Base-by-base conservation (phyloP, 129 eudicot species). In the Pittosporum tobira region DNA sequence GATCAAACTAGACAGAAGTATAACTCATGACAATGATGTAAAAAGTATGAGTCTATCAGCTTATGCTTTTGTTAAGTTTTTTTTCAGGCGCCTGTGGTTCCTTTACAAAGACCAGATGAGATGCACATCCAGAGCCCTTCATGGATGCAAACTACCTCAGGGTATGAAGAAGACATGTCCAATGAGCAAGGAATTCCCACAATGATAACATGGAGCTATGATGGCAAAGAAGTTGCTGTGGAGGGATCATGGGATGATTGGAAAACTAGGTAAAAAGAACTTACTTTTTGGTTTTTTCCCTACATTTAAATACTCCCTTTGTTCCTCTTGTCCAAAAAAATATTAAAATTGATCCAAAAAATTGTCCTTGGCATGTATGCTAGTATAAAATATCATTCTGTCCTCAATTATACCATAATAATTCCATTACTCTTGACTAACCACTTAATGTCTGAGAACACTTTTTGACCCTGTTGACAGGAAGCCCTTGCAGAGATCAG, bases 241-340 rank as follows among this genome's bases (percentile, higher is more conserved):
- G 99, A 91, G 71, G 99, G 99, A 0, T 86, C 99, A 49, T 91
- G 99, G 99, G 99, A 91, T 71, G 69, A 80, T 57, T 91, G 99
- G 99, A 91, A 87, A 72, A 68, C 91, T 59, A 91, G 99, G 99
- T 91, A 21, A 48, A 55, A 5, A 14, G 22, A 0, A 47, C 27
- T 21, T 23, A 7, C 20, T n/a, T n/a, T n/a, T n/a, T n/a, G n/a
- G 5, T 19, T n/a, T 42, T 14, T 12, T 34, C 29, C 59, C 11
- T 30, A 59, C 60, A 31, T 48, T 57, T 57, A 4, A 23, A 47
- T 46, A 27, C 38, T n/a, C n/a, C n/a, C n/a, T n/a, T n/a, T n/a
- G n/a, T n/a, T n/a, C n/a, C n/a, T n/a, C n/a, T 67, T 19, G 60
- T n/a, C n/a, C n/a, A n/a, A n/a, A n/a, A n/a, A n/a, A n/a, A n/a